Evolutionary conservation across 495 filamentous ascomycete genomes (phyloP).

Genomic region (Neohortaea acidophila): DNA sequence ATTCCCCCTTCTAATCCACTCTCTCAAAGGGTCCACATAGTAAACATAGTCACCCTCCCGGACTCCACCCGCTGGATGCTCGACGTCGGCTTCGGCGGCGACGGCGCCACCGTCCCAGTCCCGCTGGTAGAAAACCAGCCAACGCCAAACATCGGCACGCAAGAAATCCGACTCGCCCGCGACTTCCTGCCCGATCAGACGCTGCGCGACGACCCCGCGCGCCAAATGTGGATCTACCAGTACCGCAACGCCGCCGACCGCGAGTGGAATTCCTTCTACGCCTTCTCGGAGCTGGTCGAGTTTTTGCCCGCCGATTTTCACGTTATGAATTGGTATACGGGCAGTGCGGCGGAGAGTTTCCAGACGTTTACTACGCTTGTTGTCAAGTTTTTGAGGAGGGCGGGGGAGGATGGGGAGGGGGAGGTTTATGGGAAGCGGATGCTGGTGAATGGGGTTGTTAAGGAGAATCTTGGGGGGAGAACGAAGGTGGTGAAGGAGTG

Average conservation of each 20-base stretch:
- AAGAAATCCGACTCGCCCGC: conserved; percentile 2
- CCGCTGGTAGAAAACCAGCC: background rate
- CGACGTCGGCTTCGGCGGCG: conserved; percentile 57
- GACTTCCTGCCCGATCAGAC: conserved; percentile 30
- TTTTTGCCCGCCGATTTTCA: conserved; percentile 45
- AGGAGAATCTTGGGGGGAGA: conserved; percentile 6
- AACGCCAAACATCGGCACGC: conserved; percentile 3
- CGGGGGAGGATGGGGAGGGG: background rate
- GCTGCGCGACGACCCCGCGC: conserved; percentile 25
- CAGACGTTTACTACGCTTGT: conserved; percentile 37
- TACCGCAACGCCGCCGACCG: background rate
- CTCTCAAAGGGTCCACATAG: conserved; percentile 38
- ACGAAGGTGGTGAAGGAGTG: conserved; percentile 10
- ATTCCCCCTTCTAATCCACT: background rate
- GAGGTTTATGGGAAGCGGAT: conserved; percentile 7
- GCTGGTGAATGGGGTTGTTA: conserved; percentile 6
- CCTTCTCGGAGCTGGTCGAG: conserved; percentile 41
- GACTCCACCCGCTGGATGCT: conserved; percentile 36
- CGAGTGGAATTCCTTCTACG: conserved; percentile 27
- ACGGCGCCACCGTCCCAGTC: conserved; percentile 42
- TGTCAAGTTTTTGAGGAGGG: conserved; percentile 38
- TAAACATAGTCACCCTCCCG: conserved; percentile 47
- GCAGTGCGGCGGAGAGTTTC: conserved; percentile 29
- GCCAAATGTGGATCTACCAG: conserved; percentile 46
- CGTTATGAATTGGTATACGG: conserved; percentile 45